Conservation (phyloP, 148 eudicot genomes). For the Rhododendron mucronatum region DNA sequence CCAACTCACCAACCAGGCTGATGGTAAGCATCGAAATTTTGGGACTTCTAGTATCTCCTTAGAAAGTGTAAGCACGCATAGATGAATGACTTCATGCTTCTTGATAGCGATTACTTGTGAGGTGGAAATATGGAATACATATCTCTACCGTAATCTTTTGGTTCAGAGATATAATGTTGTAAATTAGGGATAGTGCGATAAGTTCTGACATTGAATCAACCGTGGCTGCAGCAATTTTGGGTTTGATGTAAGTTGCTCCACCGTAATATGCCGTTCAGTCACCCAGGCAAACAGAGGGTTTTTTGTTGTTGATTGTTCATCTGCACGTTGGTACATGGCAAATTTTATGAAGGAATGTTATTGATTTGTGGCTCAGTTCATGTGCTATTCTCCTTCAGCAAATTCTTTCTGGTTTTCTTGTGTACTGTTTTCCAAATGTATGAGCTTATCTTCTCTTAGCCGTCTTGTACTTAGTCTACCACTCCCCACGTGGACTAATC, state of each 20-base stretch:
- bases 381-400: background rate
- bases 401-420: background rate
- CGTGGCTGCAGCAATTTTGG: constrained; percentile 46
- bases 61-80: constrained; percentile 34
- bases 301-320: background rate
- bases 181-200: background rate
- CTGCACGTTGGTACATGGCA: background rate
- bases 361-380: background rate
- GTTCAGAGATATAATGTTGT: background rate
- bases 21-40: constrained; percentile 89
- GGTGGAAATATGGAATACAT: background rate
- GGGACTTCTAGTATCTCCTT: constrained; percentile 51
- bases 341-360: background rate
- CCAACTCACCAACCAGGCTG: constrained; percentile 67
- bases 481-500: background rate
- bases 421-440: background rate
- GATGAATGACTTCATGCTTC: constrained; percentile 27
- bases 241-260: constrained; percentile 22
- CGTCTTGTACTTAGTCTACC: background rate
- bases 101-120: background rate
- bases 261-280: background rate
- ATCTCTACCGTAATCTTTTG: background rate
- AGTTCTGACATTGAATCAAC: background rate
- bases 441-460: background rate
- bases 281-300: background rate